Percentiles rank a stretch among this genome's conserved stretches.
These are phyloP conservation scores for Avena sativa DNA, from an alignment of 176 grass and related monocot genomes.

Conservation along the genomic window DNA sequence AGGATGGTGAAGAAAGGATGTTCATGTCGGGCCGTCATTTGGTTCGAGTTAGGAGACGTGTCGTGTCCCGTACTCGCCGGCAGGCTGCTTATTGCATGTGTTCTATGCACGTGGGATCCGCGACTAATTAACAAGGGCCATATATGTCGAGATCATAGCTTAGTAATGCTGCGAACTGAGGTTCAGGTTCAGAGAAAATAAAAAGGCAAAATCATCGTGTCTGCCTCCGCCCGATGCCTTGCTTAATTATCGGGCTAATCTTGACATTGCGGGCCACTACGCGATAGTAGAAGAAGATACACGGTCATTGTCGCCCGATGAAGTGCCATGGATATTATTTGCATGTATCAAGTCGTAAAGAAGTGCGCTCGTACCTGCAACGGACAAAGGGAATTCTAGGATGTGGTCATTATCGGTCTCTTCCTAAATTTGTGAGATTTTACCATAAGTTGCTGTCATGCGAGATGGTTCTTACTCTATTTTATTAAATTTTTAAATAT, in stretches of 20 bases:
- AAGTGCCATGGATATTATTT: background rate
- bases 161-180: background rate
- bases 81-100: background rate
- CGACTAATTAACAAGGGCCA: background rate
- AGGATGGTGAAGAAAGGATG: constrained; percentile 17
- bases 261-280: too few relatives aligned
- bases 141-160: background rate
- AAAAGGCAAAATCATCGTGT: background rate
- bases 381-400: background rate
- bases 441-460: too few relatives aligned
- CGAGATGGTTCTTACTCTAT: too few relatives aligned
- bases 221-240: too few relatives aligned
- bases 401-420: too few relatives aligned
- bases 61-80: constrained; percentile 25
- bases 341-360: background rate
- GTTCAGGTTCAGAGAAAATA: background rate
- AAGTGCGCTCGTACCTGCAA: background rate
- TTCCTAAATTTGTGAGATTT: too few relatives aligned
- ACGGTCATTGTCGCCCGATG: background rate
- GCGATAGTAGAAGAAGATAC: background rate
- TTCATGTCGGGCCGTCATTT: constrained; percentile 43
- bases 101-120: constrained; percentile 21
- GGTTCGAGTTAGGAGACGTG: background rate
- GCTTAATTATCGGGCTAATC: too few relatives aligned
- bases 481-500: too few relatives aligned